Conservation (phyloP, 2,329 filamentous ascomycete genomes). For the Tolypocladium paradoxum region DNA sequence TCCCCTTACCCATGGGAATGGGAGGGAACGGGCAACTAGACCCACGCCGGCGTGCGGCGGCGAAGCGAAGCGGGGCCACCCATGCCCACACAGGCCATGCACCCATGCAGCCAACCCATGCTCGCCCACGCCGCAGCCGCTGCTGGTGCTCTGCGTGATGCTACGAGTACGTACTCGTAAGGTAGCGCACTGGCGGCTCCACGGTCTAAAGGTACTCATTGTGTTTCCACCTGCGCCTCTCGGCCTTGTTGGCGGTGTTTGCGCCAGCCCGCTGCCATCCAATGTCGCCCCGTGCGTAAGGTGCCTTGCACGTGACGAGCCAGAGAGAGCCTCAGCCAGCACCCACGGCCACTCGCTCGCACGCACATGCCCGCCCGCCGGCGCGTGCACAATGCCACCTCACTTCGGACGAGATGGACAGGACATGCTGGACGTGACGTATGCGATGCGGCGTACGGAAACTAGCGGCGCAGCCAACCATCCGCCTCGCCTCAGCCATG, state of each 20-base stretch:
- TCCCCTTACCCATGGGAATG: slow-evolving; percentile 32
- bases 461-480: background rate
- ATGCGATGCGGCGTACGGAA: background rate
- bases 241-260: background rate
- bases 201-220: no score
- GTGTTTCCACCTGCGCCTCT: background rate
- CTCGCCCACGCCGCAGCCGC: slow-evolving; percentile 3
- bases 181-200: no score
- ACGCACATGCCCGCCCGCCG: background rate
- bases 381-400: background rate
- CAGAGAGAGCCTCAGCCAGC: no score
- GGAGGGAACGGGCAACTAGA: slow-evolving; percentile 25
- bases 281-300: background rate
- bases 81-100: no score
- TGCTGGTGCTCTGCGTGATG: background rate
- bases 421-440: no score
- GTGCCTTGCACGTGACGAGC: background rate
- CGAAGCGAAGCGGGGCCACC: slow-evolving; percentile 14
- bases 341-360: background rate
- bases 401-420: background rate
- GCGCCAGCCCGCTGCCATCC: background rate
- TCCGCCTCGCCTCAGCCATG: background rate
- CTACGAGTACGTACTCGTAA: no score
- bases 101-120: no score
- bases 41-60: slow-evolving; percentile 15